Evolutionary conservation across 257 asterid genomes (phyloP).

Genomic region (Misopates orontium): DNA sequence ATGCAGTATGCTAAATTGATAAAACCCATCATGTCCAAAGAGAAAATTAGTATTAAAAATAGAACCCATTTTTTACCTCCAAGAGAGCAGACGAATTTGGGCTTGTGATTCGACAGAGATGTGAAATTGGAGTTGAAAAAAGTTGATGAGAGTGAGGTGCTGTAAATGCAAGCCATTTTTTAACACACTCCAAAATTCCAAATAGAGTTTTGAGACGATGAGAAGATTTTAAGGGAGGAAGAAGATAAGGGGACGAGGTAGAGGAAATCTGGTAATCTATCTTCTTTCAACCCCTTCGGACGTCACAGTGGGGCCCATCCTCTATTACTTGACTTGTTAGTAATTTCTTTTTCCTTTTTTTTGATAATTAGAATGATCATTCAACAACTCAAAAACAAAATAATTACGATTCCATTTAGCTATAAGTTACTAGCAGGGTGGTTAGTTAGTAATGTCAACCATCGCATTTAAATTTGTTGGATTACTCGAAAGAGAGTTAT

Average conservation of each 20-base stretch:
- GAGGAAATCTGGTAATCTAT: constrained; percentile 48
- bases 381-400: too few species aligned
- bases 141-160: constrained; percentile 50
- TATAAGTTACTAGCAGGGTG: too few species aligned
- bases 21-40: not conserved
- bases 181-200: not conserved
- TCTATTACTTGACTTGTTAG: too few species aligned
- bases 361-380: too few species aligned
- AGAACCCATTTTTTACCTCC: constrained; percentile 38
- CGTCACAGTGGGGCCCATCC: too few species aligned
- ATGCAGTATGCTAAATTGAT: not conserved
- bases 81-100: constrained; percentile 55
- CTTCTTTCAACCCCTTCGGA: constrained; percentile 25
- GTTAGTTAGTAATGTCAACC: too few species aligned
- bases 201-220: not conserved
- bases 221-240: constrained; percentile 11
- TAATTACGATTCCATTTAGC: too few species aligned
- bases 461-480: too few species aligned
- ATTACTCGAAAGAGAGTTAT: too few species aligned
- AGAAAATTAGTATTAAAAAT: not conserved
- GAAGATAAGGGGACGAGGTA: constrained; percentile 31
- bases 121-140: constrained; percentile 41
- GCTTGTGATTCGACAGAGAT: constrained; percentile 35
- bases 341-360: too few species aligned
- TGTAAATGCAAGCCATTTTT: constrained; percentile 45